Base-by-base conservation (phyloP, 768 basidiomycete species). In the Collybiopsis luxurians region DNA sequence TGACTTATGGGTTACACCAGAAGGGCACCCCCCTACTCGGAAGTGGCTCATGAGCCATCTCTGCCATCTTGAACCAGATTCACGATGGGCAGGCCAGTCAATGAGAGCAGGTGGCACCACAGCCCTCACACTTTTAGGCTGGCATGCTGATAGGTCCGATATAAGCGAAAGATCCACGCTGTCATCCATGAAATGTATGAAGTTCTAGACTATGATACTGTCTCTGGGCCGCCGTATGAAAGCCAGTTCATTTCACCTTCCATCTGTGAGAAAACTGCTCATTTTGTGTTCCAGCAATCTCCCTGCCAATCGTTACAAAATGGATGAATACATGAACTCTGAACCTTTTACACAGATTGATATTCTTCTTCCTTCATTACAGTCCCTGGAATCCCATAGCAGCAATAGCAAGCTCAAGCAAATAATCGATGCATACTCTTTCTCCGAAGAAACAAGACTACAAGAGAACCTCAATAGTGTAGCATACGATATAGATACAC, bases 21-120 rank as follows among this genome's bases (percentile, higher is more conserved):
- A 57, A 27, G 67, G 71, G 2, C 13, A 49, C 4, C 48, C 68
- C 0, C 73, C 73, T 0, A 69, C 66, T 0, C 58, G 65, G 15
- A 4, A 47, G 1, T 74, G 73, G 73, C 71, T 72, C 58, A 44
- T 63, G 9, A 21, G 23, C 4, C 57, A 63, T 6, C 34, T 73
- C 9, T 54, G 57, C 9, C 4, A 24, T 5, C 26, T 59, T 30
- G 57, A 67, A 46, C 57, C 63, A 3, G 39, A 56, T 44, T 38
- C 53, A 9, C 28, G 52, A 36, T 21, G 61, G 21, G 49, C 58
- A 13, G 71, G 70, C 4, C 71, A 72, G 49, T 70, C 69, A 3
- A 5, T 70, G 19, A 69, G 70, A 40, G 50, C 70, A 3, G 71
- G 72, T 9, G 70, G 71, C 11, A 69, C 72, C 0, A 73, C 72